Evolutionary conservation across 495 filamentous ascomycete genomes (phyloP).

Genomic region (Penicillium taxi): DNA sequence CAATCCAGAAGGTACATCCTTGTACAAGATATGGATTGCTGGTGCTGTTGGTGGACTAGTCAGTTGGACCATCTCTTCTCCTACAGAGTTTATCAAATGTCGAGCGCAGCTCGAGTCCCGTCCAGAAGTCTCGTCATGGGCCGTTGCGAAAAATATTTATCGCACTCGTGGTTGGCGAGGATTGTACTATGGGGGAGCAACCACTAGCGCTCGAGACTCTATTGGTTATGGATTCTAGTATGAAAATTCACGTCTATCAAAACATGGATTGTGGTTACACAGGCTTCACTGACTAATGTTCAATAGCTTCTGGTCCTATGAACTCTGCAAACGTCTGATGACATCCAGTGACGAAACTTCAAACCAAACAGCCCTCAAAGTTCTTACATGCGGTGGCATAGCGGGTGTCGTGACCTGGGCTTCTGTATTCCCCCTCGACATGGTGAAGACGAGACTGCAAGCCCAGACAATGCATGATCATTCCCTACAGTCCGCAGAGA

Average conservation of each 20-base stretch:
- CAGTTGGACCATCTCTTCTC: slow-evolving; percentile 72
- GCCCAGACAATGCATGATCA: slow-evolving; percentile 43
- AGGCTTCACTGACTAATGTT: slow-evolving; percentile 7
- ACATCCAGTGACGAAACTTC: slow-evolving; percentile 30
- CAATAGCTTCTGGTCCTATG: slow-evolving; percentile 73
- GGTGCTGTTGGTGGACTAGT: slow-evolving; percentile 72
- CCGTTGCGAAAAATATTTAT: slow-evolving; percentile 53
- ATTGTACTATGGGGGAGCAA: slow-evolving; percentile 65
- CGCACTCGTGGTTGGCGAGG: slow-evolving; percentile 56
- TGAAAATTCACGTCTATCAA: slow-evolving; percentile 13
- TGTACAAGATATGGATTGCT: slow-evolving; percentile 58
- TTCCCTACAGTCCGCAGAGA: slow-evolving; percentile 17
- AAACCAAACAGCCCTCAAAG: slow-evolving; percentile 47
- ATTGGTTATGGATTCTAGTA: slow-evolving; percentile 91
- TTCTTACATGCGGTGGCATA: slow-evolving; percentile 73
- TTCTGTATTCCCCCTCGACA: slow-evolving; percentile 79
- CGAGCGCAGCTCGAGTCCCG: slow-evolving; percentile 56
- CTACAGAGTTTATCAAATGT: slow-evolving; percentile 84
- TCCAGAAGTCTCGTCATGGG: slow-evolving; percentile 45
- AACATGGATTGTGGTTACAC: background rate
- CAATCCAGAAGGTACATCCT: slow-evolving; percentile 23
- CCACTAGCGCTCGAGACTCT: slow-evolving; percentile 74
- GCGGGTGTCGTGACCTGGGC: slow-evolving; percentile 81
- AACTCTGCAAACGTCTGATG: slow-evolving; percentile 55
- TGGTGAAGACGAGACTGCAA: slow-evolving; percentile 83